phyloP scores from a whole-genome alignment of 2,329 filamentous ascomycete species.

The Aspergillus niger region DNA sequence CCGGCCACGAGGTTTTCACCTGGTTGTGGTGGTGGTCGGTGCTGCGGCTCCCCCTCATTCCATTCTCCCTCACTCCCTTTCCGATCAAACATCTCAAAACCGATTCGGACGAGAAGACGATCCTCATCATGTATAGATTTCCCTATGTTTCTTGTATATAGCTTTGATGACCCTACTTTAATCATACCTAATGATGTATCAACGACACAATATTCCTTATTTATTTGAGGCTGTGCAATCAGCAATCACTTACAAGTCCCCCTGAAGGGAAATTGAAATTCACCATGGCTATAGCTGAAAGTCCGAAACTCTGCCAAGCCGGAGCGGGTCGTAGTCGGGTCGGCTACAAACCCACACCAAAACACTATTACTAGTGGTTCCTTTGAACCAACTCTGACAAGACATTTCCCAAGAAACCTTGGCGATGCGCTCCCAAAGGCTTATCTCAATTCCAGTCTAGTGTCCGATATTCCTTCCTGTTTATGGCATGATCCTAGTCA shows the following conservation, averaged over 20 bases:
- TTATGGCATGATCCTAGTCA: no score
- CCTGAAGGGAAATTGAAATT: not conserved
- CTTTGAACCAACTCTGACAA: conserved; percentile 13
- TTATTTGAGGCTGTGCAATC: not conserved
- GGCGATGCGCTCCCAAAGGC: not conserved
- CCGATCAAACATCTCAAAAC: no score
- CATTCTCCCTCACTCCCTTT: not conserved
- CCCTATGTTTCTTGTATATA: not conserved
- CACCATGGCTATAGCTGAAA: not conserved
- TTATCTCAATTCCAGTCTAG: no score
- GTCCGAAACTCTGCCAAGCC: not conserved
- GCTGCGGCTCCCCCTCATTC: not conserved
- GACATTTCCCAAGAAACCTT: not conserved
- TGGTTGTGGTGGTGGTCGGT: not conserved
- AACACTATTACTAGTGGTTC: no score
- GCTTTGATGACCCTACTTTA: not conserved
- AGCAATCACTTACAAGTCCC: not conserved
- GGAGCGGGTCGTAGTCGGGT: not conserved
- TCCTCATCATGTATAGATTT: no score
- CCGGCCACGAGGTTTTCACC: not conserved
- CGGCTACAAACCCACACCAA: not conserved
- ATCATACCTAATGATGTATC: not conserved
- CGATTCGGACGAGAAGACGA: no score
- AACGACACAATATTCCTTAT: not conserved
- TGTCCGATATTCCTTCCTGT: no score